Base-by-base conservation (phyloP, 2,329 filamentous ascomycete genomes). In the Aureobasidium sp. region DNA sequence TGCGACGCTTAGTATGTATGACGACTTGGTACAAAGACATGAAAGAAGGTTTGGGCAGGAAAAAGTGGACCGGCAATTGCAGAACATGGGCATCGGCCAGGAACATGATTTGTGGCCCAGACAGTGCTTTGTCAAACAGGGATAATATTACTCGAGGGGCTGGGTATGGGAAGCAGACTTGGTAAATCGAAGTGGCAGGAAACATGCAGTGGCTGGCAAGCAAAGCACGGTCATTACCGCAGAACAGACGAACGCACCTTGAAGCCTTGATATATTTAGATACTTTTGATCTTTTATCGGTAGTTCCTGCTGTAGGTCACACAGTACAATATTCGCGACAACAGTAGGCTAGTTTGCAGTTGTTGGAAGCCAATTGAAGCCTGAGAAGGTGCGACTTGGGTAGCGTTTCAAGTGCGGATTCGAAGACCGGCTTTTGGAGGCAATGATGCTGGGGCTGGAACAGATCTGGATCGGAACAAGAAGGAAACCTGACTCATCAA, bases 191-290 rank as follows among this genome's bases (percentile, higher is more conserved):
- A 35, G 57, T 60, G 57, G 57, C 57, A 60, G 57, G 57, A 60
- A 50, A 42, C 40, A 45, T 56, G 53, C 40, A 57, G 47, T 60
- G 57, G 57, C 57, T 60, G 45, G 57, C 45, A 57, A 59, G 42
- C 29, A 47, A 19, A 60, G 57, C 57, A 60, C 57, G 57, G 57
- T 49, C 57, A 11, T 60, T 33, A 17, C 40, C 29, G 37, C 35
- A 54, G 50, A 19, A 19, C 2, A 50, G 35, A 60, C 57, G 50
- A 60, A 60, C 57, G 57, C 57, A 60, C 57, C 57, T 59, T 60
- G 53, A 45, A 60, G 45, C 24, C 33, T 45, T 6, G 33, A 44
- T 60, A 50, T 60, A 50, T 42, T 49, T 50, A 50, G 45, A 58
- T 17, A 27, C 24, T 5, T 42, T 40, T 12, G 39, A 50, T 15